Base-by-base conservation (phyloP, 768 basidiomycete genomes). In the Lyophyllum shimeji region DNA sequence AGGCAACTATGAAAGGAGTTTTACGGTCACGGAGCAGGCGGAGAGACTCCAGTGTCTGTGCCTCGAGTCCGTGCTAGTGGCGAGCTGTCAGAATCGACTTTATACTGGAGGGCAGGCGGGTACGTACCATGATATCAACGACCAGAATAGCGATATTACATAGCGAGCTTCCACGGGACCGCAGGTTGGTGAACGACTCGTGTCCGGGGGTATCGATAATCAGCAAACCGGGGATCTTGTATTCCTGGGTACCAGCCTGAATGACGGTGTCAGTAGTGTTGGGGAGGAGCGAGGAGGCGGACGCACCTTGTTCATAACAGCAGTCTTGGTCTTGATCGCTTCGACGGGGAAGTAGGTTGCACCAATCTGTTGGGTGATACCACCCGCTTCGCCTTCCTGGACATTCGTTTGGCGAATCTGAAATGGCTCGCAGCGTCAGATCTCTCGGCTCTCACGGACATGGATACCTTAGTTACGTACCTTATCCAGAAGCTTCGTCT, bases 341-440 rank as follows among this genome's bases (percentile, higher is more conserved):
- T 93, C 90, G 29, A 90, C 88, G 33, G 97, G 97, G 85, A 99
- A 98, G 78, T 95, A 99, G 0, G 97, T 98, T 20, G 97, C 97
- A 79, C 97, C 97, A 62, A 99, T 99, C 71, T 99, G 97, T 72
- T 98, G 97, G 0, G 97, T 99, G 71, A 99, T 99, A 76, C 97
- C 97, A 62, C 97, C 97, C 2, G 97, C 97, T 82, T 99, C 97
- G 52, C 97, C 97, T 69, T 98, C 97, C 73, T 98, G 95, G 20
- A 99, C 97, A 63, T 98, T 98, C 4, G 96, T 98, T 88, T 98
- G 96, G 63, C 97, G 95, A 69, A 99, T 99, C 94, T 97, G 61
- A 51, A 34, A 18, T 23, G 53, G 53, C 15, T 37, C n/a, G 31
- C 9, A 46, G 27, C 52, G 37, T 44, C 43, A 50, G 31, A 52